Evolutionary conservation across 2,329 filamentous ascomycete genomes (phyloP).

Genomic region (Aspergillus bombycis): DNA sequence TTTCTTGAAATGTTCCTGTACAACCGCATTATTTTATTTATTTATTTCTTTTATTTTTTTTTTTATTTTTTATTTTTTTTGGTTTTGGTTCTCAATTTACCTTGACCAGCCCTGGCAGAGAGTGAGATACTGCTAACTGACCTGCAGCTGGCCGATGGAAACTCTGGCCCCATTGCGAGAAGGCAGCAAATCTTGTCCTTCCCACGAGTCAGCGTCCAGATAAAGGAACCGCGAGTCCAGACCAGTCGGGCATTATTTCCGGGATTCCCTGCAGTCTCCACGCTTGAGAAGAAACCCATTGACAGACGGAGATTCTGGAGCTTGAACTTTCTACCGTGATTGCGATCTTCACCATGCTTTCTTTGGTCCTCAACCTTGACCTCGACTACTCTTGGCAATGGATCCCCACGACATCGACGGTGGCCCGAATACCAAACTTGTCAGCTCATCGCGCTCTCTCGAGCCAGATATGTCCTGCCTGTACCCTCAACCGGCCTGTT

Average conservation of each 20-base stretch:
- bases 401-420: background rate
- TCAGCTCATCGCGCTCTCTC: background rate
- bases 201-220: slow-evolving; percentile 2
- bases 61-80: too few species aligned
- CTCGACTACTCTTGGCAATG: background rate
- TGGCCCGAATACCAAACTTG: background rate
- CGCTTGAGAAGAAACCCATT: slow-evolving; percentile 6
- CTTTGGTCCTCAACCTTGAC: background rate
- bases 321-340: background rate
- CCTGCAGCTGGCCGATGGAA: slow-evolving; percentile 23
- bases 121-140: background rate
- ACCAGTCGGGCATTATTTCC: slow-evolving; percentile 23
- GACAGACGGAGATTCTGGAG: slow-evolving; percentile 1
- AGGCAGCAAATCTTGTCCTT: slow-evolving; percentile 1
- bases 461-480: background rate
- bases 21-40: background rate
- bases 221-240: slow-evolving; percentile 15
- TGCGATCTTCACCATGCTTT: background rate
- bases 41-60: too few species aligned
- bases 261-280: slow-evolving; percentile 9
- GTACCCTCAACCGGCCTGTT: background rate
- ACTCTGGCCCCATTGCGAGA: slow-evolving; percentile 9
- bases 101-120: background rate
- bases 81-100: background rate
- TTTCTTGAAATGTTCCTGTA: slow-evolving; percentile 3